Conservation (phyloP, 306 rosid species). For the Malus sieversii region DNA sequence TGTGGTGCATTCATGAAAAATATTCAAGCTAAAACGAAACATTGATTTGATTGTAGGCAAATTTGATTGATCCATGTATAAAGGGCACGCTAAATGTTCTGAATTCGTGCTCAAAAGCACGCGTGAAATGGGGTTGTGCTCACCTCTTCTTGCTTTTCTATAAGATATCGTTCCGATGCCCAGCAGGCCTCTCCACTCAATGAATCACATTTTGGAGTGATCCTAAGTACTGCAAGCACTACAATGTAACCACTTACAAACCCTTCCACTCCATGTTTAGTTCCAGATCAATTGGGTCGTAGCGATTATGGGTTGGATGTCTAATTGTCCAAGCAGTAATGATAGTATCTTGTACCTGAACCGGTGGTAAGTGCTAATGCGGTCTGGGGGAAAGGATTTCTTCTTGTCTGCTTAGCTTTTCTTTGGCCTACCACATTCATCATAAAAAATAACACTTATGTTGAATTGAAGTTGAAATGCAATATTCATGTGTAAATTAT, state of each 20-base stretch:
- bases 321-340: no score
- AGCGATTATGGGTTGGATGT: no score
- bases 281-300: no score
- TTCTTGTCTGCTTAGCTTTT: no score
- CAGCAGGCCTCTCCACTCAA: slow-evolving; percentile 53
- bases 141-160: slow-evolving; percentile 78
- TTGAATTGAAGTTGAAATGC: neutral
- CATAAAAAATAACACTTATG: neutral
- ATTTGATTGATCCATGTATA: slow-evolving; percentile 63
- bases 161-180: slow-evolving; percentile 59
- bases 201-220: slow-evolving; percentile 82
- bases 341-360: no score
- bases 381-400: no score
- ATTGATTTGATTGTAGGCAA: slow-evolving; percentile 30
- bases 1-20: neutral
- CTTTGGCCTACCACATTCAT: no score
- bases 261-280: neutral
- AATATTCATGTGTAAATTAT: neutral
- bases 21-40: neutral
- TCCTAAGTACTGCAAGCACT: slow-evolving; percentile 56
- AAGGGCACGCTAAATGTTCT: slow-evolving; percentile 63
- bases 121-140: slow-evolving; percentile 64
- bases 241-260: slow-evolving; percentile 31
- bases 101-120: slow-evolving; percentile 55
- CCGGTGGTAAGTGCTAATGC: no score